Base-by-base conservation (phyloP, 306 rosid species). In the Cyclanthera cordifolia region DNA sequence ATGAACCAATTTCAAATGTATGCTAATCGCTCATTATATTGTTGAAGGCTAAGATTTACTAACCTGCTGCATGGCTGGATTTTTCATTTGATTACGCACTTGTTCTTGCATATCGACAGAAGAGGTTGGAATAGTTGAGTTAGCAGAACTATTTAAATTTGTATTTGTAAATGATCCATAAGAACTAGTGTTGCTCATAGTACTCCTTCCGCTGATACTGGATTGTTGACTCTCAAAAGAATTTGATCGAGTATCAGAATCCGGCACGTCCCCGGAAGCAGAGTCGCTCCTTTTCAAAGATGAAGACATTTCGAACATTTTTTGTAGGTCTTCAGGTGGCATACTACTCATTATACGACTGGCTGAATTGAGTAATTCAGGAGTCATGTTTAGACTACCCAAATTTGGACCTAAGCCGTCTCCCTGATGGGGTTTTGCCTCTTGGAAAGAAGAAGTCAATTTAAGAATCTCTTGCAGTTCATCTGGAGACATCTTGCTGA, bases 11-110 rank as follows among this genome's bases (percentile, higher is more conserved):
- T 45, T 55, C 20, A 13, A 10, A 55, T 24, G 7, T 25, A 12
- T 55, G 27, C 7, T 24, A 12, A 12, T 63, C 51, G 41, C 30
- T 39, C 69, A 41, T 32, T 32, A 32, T 41, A 63, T 41, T 27
- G 15, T 23, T 41, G 5, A 34, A 6, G 41, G 41, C 4, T 34
- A 34, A 65, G 57, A 74, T 55, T 72, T 77, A 78, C 83, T 72
- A 76, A 93, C 99, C 99, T 90, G 86, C 50, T 86, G 91, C 95
- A 73, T 82, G 24, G 94, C 95, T 69, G 99, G 99, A 83, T 93
- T 87, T 71, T 90, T 90, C 96, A 90, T 89, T 84, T 90, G 99
- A 81, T 79, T 90, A 79, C 87, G 86, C 94, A 93, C 85, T 86
- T 93, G 99, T 55, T 88, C 99, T 83, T 93, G 95, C 67, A 93